These are phyloP conservation scores for Thraustotheca clavata DNA, from an alignment of 352 stramenopile genomes.

Conservation along the genomic window DNA sequence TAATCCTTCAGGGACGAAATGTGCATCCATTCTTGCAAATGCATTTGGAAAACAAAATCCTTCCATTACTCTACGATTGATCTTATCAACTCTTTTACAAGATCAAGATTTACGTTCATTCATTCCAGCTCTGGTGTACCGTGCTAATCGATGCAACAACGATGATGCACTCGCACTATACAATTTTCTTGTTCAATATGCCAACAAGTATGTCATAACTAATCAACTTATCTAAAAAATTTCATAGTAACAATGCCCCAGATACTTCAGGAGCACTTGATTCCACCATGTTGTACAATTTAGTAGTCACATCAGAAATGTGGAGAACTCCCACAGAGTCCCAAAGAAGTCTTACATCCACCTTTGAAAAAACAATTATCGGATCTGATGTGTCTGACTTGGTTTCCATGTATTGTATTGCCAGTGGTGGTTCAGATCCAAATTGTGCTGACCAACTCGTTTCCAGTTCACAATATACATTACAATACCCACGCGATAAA, in stretches of 20 bases:
- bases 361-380: constrained; percentile 26
- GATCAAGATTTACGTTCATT: constrained; percentile 21
- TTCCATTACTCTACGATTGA: constrained; percentile 17
- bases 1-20: not conserved
- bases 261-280: constrained; percentile 19
- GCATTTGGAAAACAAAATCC: not conserved
- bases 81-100: constrained; percentile 27
- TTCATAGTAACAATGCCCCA: not conserved
- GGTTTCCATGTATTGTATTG: constrained; percentile 41
- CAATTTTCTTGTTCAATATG: constrained; percentile 8
- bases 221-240: not conserved
- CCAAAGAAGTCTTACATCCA: constrained; percentile 13
- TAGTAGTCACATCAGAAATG: constrained; percentile 48
- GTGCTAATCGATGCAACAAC: constrained; percentile 28
- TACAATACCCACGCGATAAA: constrained; percentile 38
- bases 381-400: constrained; percentile 23
- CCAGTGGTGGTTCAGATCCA: constrained; percentile 21
- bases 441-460: not conserved
- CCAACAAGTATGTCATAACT: not conserved
- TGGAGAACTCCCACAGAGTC: constrained; percentile 33
- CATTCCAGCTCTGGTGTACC: constrained; percentile 33
- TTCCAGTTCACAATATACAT: constrained; percentile 22
- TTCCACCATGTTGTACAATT: constrained; percentile 35
- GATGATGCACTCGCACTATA: constrained; percentile 22
- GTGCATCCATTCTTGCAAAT: not conserved